A percentile compares a stretch with the other conserved stretches of the same genome.
phyloP scores from a whole-genome alignment of 2,329 filamentous ascomycete genomes.

The Nakataea oryzae region DNA sequence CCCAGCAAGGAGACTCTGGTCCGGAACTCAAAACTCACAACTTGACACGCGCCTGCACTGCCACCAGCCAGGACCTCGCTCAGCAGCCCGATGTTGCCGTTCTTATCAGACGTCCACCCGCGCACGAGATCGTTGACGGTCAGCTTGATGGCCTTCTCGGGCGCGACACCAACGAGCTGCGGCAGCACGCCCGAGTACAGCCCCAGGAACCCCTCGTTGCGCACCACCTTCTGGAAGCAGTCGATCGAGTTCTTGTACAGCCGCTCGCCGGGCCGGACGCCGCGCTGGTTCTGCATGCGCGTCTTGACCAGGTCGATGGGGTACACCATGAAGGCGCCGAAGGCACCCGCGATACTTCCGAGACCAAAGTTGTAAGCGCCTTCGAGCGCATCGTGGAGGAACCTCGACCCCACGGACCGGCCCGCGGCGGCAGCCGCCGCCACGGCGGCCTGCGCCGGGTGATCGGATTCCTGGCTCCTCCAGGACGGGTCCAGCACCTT shows the following conservation, averaged over 20 bases:
- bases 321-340: constrained; percentile 99
- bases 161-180: constrained; percentile 94
- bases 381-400: constrained; percentile 58
- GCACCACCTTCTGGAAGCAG: constrained; percentile 85
- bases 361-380: constrained; percentile 85
- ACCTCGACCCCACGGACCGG: constrained; percentile 40
- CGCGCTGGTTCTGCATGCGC: constrained; percentile 93
- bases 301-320: constrained; percentile 99
- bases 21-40: constrained; percentile 51
- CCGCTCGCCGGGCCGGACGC: constrained; percentile 68
- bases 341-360: constrained; percentile 84
- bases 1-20: not conserved
- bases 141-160: constrained; percentile 98
- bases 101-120: constrained; percentile 60
- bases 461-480: constrained; percentile 46
- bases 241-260: constrained; percentile 97
- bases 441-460: constrained; percentile 28
- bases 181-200: constrained; percentile 92
- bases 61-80: constrained; percentile 83
- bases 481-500: constrained; percentile 93
- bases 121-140: constrained; percentile 95
- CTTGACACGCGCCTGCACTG: constrained; percentile 85
- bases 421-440: constrained; percentile 27
- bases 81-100: constrained; percentile 59
- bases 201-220: constrained; percentile 81